These are phyloP conservation scores for Coniochaeta prunicola DNA, from an alignment of 2,329 filamentous ascomycete species.

Conservation along the genomic window DNA sequence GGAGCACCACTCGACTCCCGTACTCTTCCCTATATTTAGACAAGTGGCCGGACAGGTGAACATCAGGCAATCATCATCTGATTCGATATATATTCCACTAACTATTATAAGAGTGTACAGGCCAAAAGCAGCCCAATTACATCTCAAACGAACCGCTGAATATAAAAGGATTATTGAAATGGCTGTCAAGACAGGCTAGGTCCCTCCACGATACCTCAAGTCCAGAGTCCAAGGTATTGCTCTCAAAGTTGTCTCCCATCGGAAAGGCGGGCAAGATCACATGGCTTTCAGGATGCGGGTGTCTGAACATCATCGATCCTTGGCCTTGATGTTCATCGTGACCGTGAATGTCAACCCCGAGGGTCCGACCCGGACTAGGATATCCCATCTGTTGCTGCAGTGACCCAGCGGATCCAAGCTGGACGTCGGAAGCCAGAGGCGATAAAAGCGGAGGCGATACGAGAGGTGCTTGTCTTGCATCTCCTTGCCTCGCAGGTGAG, in stretches of 20 bases:
- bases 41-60: too few relatives aligned
- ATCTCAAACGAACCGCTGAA: not conserved
- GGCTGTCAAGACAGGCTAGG: not conserved
- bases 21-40: too few relatives aligned
- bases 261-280: not conserved
- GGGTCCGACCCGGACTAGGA: not conserved
- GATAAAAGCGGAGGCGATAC: not conserved
- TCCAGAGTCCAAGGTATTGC: not conserved
- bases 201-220: not conserved
- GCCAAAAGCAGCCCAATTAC: not conserved
- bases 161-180: not conserved
- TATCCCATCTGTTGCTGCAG: not conserved
- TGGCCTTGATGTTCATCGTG: not conserved
- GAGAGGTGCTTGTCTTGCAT: not conserved
- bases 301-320: not conserved
- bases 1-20: too few relatives aligned
- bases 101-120: too few relatives aligned
- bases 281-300: not conserved
- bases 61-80: too few relatives aligned
- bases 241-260: not conserved
- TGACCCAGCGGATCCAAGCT: not conserved
- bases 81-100: too few relatives aligned
- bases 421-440: not conserved
- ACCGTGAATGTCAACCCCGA: not conserved
- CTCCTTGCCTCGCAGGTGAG: not conserved